Conservation (phyloP, 1,139 yeast genomes). For the Scheffersomyces parashehatae region DNA sequence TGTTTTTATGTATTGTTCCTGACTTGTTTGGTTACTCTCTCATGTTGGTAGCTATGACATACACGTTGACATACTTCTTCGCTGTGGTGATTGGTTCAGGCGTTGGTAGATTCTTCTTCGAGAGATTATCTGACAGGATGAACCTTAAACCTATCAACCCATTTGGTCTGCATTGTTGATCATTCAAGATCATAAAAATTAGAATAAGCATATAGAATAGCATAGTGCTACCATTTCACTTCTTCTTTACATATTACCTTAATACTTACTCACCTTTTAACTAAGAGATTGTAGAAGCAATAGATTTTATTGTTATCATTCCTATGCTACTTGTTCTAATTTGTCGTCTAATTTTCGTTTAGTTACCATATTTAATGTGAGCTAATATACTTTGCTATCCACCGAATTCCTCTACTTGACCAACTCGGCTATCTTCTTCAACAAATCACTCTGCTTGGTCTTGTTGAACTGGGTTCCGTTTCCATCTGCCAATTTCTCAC, state of each 20-base stretch:
- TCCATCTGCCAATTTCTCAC: conserved; percentile 49
- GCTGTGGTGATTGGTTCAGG: conserved; percentile 71
- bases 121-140: conserved; percentile 47
- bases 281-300: too few species aligned
- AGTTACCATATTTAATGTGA: too few species aligned
- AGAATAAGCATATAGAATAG: too few species aligned
- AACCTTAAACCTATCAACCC: conserved; percentile 22
- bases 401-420: not conserved
- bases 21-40: conserved; percentile 68
- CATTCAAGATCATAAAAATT: too few species aligned
- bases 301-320: too few species aligned
- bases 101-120: conserved; percentile 66
- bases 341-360: too few species aligned
- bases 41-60: conserved; percentile 80
- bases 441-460: conserved; percentile 40
- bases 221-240: too few species aligned
- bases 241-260: too few species aligned
- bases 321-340: too few species aligned
- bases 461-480: conserved; percentile 41
- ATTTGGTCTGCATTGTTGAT: conserved; percentile 10
- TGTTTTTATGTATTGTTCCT: conserved; percentile 56
- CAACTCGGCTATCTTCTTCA: conserved; percentile 22
- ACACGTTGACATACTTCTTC: conserved; percentile 63
- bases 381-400: too few species aligned
- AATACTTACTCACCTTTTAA: too few species aligned